Percentiles rank a stretch among this genome's conserved stretches.
phyloP scores from a whole-genome alignment of 208 protist genomes.

The Tritrichomonas musculus region DNA sequence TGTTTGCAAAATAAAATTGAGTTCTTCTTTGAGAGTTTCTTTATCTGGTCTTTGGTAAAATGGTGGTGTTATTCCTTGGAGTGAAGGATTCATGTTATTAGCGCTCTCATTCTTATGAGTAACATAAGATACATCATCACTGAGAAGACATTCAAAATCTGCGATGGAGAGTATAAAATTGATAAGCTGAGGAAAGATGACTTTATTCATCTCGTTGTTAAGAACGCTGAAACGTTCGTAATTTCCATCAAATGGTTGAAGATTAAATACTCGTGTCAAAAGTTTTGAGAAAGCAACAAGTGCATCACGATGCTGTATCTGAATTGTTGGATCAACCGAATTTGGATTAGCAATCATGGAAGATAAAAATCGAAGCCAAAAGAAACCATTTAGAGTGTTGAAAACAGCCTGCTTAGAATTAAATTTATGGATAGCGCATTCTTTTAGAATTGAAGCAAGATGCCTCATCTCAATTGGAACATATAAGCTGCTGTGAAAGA shows the following conservation, averaged over 20 bases:
- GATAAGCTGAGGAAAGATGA: not conserved
- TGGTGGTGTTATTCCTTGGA: no score
- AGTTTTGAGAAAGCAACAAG: not conserved
- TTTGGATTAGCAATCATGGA: not conserved
- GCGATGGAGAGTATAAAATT: not conserved
- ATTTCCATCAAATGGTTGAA: not conserved
- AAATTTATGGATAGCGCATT: not conserved
- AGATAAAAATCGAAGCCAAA: not conserved
- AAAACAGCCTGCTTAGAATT: not conserved
- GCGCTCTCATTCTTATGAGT: no score
- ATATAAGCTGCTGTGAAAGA: not conserved
- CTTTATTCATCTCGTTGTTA: not conserved
- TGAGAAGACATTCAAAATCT: no score
- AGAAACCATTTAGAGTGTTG: not conserved
- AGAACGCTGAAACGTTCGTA: not conserved
- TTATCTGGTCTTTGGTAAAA: no score
- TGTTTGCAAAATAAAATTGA: not conserved
- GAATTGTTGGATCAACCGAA: not conserved
- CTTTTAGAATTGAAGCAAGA: conserved; percentile 2
- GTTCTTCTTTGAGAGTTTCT: not conserved
- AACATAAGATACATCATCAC: no score
- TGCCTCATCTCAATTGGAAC: not conserved
- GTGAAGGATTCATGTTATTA: no score
- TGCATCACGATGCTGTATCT: not conserved
- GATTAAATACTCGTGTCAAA: not conserved